Percentiles rank a stretch among this genome's conserved stretches.
These are phyloP conservation scores for Leccinum griseonigrum DNA, from an alignment of 1,284 basidiomycete species.

Conservation along the genomic window DNA sequence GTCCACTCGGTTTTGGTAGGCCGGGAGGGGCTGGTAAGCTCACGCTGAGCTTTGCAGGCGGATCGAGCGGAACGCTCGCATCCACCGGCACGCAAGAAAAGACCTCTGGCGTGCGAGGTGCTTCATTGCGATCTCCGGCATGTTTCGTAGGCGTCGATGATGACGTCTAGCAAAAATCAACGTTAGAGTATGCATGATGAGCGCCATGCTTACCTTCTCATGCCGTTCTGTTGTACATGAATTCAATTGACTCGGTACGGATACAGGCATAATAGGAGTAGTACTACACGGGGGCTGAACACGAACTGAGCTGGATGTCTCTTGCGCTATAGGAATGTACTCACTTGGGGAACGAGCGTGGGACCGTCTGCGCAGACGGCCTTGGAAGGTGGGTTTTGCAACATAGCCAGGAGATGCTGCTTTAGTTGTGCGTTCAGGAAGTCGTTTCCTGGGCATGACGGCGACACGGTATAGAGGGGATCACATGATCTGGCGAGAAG, in stretches of 20 bases:
- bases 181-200: neutral
- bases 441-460: neutral
- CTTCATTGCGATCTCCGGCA: neutral
- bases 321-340: neutral
- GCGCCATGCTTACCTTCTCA: neutral
- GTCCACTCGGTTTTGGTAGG: constrained; percentile 6
- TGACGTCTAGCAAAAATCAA: constrained; percentile 9
- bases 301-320: constrained; percentile 2
- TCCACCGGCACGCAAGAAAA: neutral
- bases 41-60: neutral
- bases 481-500: constrained; percentile 9
- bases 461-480: constrained; percentile 3
- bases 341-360: neutral
- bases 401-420: neutral
- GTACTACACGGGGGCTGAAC: constrained; percentile 1
- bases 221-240: neutral
- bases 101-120: neutral
- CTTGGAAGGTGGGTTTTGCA: neutral
- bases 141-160: constrained; percentile 5
- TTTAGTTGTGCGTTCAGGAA: constrained; percentile 9
- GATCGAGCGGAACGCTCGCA: neutral
- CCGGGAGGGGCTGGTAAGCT: constrained; percentile 18
- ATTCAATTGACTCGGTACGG: neutral
- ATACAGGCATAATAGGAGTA: neutral
- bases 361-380: neutral